Base-by-base conservation (phyloP, 768 basidiomycete genomes). In the Hebeloma cylindrosporum region DNA sequence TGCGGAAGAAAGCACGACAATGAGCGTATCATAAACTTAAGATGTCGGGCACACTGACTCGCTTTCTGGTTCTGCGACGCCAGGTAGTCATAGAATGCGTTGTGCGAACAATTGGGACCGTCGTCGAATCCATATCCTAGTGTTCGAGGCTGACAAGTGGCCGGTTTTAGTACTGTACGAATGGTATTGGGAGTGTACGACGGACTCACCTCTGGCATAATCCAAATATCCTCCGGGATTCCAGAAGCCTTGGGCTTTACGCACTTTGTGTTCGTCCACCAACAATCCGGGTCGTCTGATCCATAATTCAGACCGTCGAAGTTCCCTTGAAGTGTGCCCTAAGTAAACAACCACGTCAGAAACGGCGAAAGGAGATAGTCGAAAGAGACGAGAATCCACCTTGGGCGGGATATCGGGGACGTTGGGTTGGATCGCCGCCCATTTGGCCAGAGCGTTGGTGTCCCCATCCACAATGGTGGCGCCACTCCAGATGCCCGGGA, bases 41-140 rank as follows among this genome's bases (percentile, higher is more conserved):
- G 1, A 7, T n/a, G 17, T 13, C 18, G 34, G 7, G 7, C 1
- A 8, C 32, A 73, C 79, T 57, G 44, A 77, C 77, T 80, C 4
- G 82, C 80, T 72, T 74, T 79, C 63, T 83, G 82, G 21, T 80
- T 69, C 50, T 82, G 65, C 7, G 65, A 57, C 2, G 53, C 36
- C 22, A 83, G 68, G 48, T 60, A 83, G 47, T 81, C 69, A 33
- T 83, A 83, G 48, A 83, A 83, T 2, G 65, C 69, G 43, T 83
- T 83, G 48, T 83, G 82, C 3, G 77, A 73, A 53, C 81, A 83
- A 52, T 79, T 80, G 1, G 82, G 82, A 1, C 82, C 82, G 47
- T 83, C 81, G 47, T 83, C 82, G 46, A 83, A 83, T 3, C 72
- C 78, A 34, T 77, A 82, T 1, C 79, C 82, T 13, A 81, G 62